Evolutionary conservation across 2,329 filamentous ascomycete species (phyloP), one percentile per base, ranked within the genome.

Genomic region (Alternaria gansuensis): DNA sequence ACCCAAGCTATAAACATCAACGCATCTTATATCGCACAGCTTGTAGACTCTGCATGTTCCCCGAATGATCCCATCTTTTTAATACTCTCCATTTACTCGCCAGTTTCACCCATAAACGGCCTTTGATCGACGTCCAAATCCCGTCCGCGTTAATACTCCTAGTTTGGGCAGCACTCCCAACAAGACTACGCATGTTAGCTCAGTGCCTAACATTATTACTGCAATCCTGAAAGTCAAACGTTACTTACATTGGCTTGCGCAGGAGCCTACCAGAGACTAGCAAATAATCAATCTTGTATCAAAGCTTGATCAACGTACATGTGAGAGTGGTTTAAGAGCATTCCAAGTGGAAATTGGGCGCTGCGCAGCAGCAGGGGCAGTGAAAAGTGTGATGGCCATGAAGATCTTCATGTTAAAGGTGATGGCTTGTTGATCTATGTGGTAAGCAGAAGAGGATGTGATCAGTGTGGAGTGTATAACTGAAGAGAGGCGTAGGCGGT

Each of bases 201-300:
- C n/a, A 28, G 26, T 26, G 6, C 5, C 14, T 3, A 21, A 17
- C 5, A 17, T 3, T 10, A 29, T 31, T 14, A 6, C 9, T 23
- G 8, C 26, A n/a, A 31, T 11, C 9, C 26, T 5, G n/a, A 31
- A 17, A 13, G 8, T 8, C 26, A 9, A 17, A 6, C 8, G 14
- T 8, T n/a, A 52, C 51, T 45, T 54, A 54, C 51, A 33, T 41
- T 41, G 10, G 39, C 8, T 17, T 46, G 40, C 4, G 3, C 31
- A 49, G 45, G 33, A 11, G 36, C 31, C 45, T 49, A 34, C 6
- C 2, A n/a, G 1, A 21, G 24, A 8, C 29, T 37, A 50, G 46
- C 23, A 26, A 4, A 50, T 5, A 46, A 5, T 46, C 46, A 21
- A n/a, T 28, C 14, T 28, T 37, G 5, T 4, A 21, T 17, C 5